These are phyloP conservation scores for Wickerhamiella lipophila DNA, from an alignment of 805 yeast genomes.

Conservation along the genomic window DNA sequence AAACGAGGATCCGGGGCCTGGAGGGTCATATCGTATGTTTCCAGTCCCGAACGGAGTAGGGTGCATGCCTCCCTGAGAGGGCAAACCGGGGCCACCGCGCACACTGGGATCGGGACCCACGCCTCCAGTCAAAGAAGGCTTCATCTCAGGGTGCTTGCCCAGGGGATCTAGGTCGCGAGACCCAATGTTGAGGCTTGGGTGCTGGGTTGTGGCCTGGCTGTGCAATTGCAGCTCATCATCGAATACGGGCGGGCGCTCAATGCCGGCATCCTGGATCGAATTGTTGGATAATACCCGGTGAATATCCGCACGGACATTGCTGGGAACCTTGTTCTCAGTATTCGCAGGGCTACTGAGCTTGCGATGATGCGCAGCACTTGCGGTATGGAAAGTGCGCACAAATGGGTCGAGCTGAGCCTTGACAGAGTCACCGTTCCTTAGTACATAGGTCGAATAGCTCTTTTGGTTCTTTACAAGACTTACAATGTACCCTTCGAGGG, in stretches of 20 bases:
- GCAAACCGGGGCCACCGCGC: conserved; percentile 3
- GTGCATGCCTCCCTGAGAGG: conserved; percentile 25
- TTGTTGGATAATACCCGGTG: not conserved
- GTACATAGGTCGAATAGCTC: not conserved
- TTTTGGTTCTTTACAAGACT: not conserved
- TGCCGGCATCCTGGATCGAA: conserved; percentile 16
- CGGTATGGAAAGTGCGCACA: conserved; percentile 6
- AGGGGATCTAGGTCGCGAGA: conserved; percentile 31
- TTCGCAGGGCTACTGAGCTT: conserved; percentile 1
- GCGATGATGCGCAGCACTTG: conserved; percentile 7
- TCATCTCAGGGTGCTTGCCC: conserved; percentile 28
- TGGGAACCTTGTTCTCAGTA: not conserved
- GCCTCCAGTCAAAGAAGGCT: conserved; percentile 17
- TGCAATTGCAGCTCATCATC: conserved; percentile 33
- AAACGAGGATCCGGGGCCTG: not conserved
- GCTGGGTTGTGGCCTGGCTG: conserved; percentile 11
- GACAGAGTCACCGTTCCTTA: not conserved
- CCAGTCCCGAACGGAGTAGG: conserved; percentile 21
- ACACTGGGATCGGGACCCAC: conserved; percentile 17
- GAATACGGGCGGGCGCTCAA: conserved; percentile 32
- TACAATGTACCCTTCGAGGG: conserved; percentile 3
- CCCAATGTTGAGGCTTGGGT: conserved; percentile 25
- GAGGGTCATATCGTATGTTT: conserved; percentile 2
- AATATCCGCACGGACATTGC: not conserved
- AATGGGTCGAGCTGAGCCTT: conserved; percentile 1